Evolutionary conservation across 169 alveolate species (phyloP), one percentile per base, ranked within the genome.

Genomic region (Cryptosporidium parvum): DNA sequence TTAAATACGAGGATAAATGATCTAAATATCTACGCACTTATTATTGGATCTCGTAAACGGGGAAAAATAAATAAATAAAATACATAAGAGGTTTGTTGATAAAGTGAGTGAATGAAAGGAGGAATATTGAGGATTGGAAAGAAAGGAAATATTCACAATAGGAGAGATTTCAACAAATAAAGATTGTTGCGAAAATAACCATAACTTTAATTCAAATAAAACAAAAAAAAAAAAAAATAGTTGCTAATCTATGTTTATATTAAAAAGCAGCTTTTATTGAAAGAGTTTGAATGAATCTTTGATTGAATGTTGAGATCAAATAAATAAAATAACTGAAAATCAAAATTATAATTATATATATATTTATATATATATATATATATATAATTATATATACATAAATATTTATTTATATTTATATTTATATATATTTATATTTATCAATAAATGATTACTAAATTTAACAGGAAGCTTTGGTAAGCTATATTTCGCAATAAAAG

Each of bases 41-140:
- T 71, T 71, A 44, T 56, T 73, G 72, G 86, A 73, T 73, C 86
- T 73, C 86, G 86, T 37, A 35, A 73, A 73, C 86, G 86, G 86
- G 56, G 86, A 56, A 7, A 59, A 73, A 53, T 8, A 7, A 42
- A 39, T 39, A 56, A 26, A 73, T 8, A 52, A 26, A 44, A 71
- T n/a, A 65, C 7, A 65, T 35, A 6, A 33, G 23, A 65, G 51
- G 35, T 56, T 18, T 56, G 21, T 3, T 56, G 67, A 48, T 48
- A 14, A 65, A 33, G 31, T 14, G 31, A 65, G 52, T 31, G 44
- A 65, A 9, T 1, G 0, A 42, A 65, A 18, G 51, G 72, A 65
- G 51, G 72, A 65, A 37, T 16, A 65, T 35, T n/a, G 53, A 48
- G 56, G 56, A 48, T 48, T 48, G 56, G 21, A 48, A 14, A 48